A percentile compares a stretch with the other conserved stretches of the same genome.
Evolutionary conservation across 805 yeast species (phyloP).

Genomic region (Ogataea paraovalis): DNA sequence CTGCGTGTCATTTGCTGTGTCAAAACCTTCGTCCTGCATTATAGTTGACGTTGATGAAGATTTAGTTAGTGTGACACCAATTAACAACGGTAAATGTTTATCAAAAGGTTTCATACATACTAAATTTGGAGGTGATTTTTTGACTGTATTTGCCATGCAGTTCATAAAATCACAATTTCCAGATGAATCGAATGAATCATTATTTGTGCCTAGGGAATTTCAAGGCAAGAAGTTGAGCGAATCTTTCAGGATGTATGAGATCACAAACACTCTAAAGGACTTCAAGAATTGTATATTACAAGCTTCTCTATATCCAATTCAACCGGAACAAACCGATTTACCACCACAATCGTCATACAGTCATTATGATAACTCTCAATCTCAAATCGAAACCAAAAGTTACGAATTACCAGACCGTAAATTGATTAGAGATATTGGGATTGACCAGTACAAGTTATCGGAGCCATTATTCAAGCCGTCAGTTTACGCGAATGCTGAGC

Average conservation of each 20-base stretch:
- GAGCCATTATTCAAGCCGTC: slow-evolving; percentile 72
- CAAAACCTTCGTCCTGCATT: slow-evolving; percentile 66
- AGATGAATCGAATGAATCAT: slow-evolving; percentile 25
- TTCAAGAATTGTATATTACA: slow-evolving; percentile 38
- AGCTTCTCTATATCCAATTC: slow-evolving; percentile 27
- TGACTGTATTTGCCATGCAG: slow-evolving; percentile 59
- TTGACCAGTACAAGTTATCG: slow-evolving; percentile 50
- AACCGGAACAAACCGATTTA: slow-evolving; percentile 23
- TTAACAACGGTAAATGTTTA: slow-evolving; percentile 69
- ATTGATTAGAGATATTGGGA: slow-evolving; percentile 40
- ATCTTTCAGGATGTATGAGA: slow-evolving; percentile 39
- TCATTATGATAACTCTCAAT: slow-evolving; percentile 24
- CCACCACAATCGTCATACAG: slow-evolving; percentile 33
- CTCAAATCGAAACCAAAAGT: slow-evolving; percentile 38
- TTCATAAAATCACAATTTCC: slow-evolving; percentile 37
- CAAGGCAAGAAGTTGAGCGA: slow-evolving; percentile 28
- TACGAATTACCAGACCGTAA: slow-evolving; percentile 61
- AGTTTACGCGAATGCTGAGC: background rate
- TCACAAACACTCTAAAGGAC: slow-evolving; percentile 40
- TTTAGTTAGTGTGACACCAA: slow-evolving; percentile 68
- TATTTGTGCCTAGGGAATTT: slow-evolving; percentile 32
- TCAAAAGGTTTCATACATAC: slow-evolving; percentile 62
- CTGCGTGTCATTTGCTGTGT: slow-evolving; percentile 73
- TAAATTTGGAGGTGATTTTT: slow-evolving; percentile 80
- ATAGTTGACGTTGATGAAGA: slow-evolving; percentile 79